Base-by-base conservation (phyloP, 202 grass and related monocot genomes). In the Schoenoplectus triqueter region DNA sequence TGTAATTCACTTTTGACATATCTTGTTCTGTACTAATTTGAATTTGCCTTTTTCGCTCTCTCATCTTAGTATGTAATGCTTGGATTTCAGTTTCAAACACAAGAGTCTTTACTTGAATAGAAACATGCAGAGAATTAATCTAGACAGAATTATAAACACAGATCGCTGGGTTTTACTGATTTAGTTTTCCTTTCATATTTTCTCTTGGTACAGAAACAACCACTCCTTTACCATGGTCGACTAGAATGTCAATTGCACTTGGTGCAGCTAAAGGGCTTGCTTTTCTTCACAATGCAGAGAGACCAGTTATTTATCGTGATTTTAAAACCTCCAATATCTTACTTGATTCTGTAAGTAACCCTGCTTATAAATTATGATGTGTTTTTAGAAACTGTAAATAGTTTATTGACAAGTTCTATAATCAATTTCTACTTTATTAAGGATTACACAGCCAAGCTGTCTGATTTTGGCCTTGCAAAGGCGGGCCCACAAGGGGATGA, bases 271-370 rank as follows among this genome's bases (percentile, higher is more conserved):
- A 98, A 89, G 95, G 95, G 11, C 79, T 98, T 54, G 95, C 95
- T 84, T 95, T 94, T 72, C 95, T 98, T 69, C 95, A 98, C 82
- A 93, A 94, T 82, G 93, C 95, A 45, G 88, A 95, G 91, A 95
- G 87, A 82, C 90, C 93, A 45, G 89, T 98, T 68, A 98, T 98
- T 80, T 98, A 98, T 81, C 89, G 96, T 72, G 96, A 98, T 90
- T 98, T 98, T 82, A 98, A 98, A 89, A 98, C 96, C 73, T 98
- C 96, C 76, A 98, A 98, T 88, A 98, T 98, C 89, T 92, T 98
- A 82, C 86, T 98, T 69, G 96, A 98, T 83, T 98, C 96, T 76
- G 96, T 95, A 93, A 90, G 82, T 48, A 60, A 79, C 55, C 42
- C 70, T 74, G 22, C 14, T 52, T 44, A 79, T 79, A 61, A 72